A percentile compares a stretch with the other conserved stretches of the same genome.
Conservation (phyloP, 257 asterid genomes). For the Linderniella brevidens region DNA sequence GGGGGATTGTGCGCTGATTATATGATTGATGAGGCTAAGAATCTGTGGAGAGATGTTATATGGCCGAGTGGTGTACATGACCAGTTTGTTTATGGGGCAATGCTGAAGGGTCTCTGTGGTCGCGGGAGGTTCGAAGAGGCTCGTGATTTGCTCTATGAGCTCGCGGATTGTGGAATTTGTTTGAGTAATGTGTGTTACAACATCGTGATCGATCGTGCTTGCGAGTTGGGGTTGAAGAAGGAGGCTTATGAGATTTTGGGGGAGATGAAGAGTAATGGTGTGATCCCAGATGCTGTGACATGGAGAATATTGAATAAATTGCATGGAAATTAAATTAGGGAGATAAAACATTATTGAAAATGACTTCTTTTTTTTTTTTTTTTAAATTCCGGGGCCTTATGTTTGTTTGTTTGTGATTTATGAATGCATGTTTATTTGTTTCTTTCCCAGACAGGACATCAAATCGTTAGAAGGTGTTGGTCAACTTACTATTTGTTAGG, state of each 20-base stretch:
- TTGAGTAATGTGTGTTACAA: conserved; percentile 54
- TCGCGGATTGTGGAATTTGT: conserved; percentile 50
- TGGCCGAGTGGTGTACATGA: conserved; percentile 77
- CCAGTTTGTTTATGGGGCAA: conserved; percentile 46
- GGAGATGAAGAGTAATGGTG: conserved; percentile 72
- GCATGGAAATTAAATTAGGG: conserved; percentile 16
- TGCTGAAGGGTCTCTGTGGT: conserved; percentile 61
- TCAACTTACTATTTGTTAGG: too few relatives aligned
- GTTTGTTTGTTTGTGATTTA: too few relatives aligned
- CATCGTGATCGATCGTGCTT: conserved; percentile 52
- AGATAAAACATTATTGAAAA: too few relatives aligned
- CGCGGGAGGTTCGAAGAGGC: conserved; percentile 44
- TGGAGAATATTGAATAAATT: conserved; percentile 78
- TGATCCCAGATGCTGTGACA: conserved; percentile 60
- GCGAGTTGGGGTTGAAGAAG: conserved; percentile 49
- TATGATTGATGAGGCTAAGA: conserved; percentile 47
- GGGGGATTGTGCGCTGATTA: conserved; percentile 38
- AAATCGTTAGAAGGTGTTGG: too few relatives aligned
- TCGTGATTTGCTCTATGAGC: conserved; percentile 51
- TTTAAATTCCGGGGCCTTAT: too few relatives aligned
- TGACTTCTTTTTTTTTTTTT: too few relatives aligned
- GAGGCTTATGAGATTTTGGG: conserved; percentile 68
- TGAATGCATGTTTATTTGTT: too few relatives aligned
- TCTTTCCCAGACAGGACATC: too few relatives aligned
- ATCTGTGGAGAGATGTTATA: conserved; percentile 42